phyloP scores from a whole-genome alignment of 306 rosid genomes.

The Sicyos edulis region DNA sequence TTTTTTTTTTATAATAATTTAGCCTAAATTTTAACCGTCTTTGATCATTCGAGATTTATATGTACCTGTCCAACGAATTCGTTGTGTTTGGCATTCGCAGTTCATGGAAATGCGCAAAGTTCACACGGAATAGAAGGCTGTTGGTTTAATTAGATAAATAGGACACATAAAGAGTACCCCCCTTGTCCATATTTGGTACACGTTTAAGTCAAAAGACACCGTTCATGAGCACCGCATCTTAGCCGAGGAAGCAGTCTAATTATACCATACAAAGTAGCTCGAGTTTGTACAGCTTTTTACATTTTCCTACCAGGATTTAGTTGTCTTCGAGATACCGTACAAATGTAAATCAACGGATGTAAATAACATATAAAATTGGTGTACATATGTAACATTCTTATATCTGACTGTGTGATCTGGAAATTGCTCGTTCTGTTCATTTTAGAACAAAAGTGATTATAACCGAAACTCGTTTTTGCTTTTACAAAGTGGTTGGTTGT shows the following conservation, averaged over 20 bases:
- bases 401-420: no score
- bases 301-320: no score
- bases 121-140: constrained; percentile 18
- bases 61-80: not conserved
- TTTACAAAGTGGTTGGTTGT: no score
- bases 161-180: not conserved
- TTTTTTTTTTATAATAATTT: no score
- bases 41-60: no score
- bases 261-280: not conserved
- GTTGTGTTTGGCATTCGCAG: not conserved
- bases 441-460: no score
- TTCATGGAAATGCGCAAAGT: not conserved
- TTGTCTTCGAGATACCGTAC: not conserved
- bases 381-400: not conserved
- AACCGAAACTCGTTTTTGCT: no score
- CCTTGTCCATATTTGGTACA: not conserved
- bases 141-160: not conserved
- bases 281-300: not conserved
- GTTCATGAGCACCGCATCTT: not conserved
- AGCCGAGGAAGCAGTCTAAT: no score
- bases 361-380: constrained; percentile 1
- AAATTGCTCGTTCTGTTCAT: no score
- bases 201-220: not conserved
- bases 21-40: not conserved
- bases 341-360: not conserved